A percentile compares a stretch with the other conserved stretches of the same genome.
Conservation (phyloP, 176 grass and related monocot genomes). For the Dactylis glomerata region DNA sequence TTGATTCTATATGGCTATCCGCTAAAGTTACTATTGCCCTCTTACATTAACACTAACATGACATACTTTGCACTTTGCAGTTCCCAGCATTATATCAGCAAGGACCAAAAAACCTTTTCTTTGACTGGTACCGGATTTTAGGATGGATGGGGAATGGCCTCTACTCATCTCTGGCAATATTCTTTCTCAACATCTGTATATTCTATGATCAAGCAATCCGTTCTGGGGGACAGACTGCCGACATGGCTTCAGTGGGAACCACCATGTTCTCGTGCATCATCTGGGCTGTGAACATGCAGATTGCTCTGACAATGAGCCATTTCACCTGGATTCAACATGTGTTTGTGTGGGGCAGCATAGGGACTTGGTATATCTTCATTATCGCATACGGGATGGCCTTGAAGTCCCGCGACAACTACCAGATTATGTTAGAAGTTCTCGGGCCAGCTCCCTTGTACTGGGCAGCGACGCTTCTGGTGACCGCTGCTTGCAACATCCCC, state of each 20-base stretch:
- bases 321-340: constrained; percentile 99
- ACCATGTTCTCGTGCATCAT: constrained; percentile 99
- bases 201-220: constrained; percentile 75
- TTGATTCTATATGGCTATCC: not conserved
- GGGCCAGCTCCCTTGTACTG: constrained; percentile 89
- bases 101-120: constrained; percentile 95
- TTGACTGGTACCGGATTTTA: constrained; percentile 93
- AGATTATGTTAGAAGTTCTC: constrained; percentile 75
- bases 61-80: constrained; percentile 44
- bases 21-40: not conserved
- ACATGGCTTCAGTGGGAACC: constrained; percentile 91
- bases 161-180: constrained; percentile 85
- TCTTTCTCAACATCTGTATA: constrained; percentile 86
- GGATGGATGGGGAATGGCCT: constrained; percentile 99
- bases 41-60: constrained; percentile 19
- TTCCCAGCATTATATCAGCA: constrained; percentile 98
- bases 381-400: constrained; percentile 64
- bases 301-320: constrained; percentile 96
- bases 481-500: constrained; percentile 77
- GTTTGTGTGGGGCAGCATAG: constrained; percentile 93
- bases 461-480: constrained; percentile 64
- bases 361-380: constrained; percentile 92
- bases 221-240: constrained; percentile 72
- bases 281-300: constrained; percentile 97
- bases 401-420: constrained; percentile 55